Base-by-base conservation (phyloP, 805 yeast species). In the Wickerhamomyces ciferrii region DNA sequence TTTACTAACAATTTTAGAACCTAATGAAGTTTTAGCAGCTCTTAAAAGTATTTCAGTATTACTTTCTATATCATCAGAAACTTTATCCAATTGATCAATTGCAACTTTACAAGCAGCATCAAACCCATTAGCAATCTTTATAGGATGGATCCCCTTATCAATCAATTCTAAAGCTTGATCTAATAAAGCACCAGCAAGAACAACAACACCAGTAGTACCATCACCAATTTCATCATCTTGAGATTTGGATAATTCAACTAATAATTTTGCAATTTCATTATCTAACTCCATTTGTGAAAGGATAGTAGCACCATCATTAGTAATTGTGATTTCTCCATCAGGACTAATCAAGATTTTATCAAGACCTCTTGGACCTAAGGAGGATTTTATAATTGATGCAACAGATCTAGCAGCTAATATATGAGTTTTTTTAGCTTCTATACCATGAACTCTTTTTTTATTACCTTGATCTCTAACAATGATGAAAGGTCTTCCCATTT, bases 221-320 rank as follows among this genome's bases (percentile, higher is more conserved):
- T 92, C 99, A 47, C 99, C 99, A 63, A 92, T 89, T 70, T 92
- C 98, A 65, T 94, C 97, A 67, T 92, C 99, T 73, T 92, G 99
- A 24, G 96, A 87, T 65, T 80, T 87, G 27, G 97, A 86, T 53
- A 94, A 76, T 69, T 95, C 96, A 18, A 94, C 99, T 61, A 94
- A 72, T 50, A 94, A 74, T 68, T 94, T 94, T 54, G 99, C 99
- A 57, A 94, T 90, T 69, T 94, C 96, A 66, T 87, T 91, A 56
- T 90, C 96, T 53, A 94, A 75, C 65, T 94, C 96, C 97, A 94
- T 94, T 64, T 90, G 96, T 9, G 95, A 78, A 56, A 94, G 71
- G 59, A 94, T 95, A 13, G 99, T 95, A 40, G 98, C 99, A 57
- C 99, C 99, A 65, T 94, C 99, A 65, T 94, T 94, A 43, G 99